phyloP scores from a whole-genome alignment of 192 early-diverging fungal genomes.

The Backusella westeae region DNA sequence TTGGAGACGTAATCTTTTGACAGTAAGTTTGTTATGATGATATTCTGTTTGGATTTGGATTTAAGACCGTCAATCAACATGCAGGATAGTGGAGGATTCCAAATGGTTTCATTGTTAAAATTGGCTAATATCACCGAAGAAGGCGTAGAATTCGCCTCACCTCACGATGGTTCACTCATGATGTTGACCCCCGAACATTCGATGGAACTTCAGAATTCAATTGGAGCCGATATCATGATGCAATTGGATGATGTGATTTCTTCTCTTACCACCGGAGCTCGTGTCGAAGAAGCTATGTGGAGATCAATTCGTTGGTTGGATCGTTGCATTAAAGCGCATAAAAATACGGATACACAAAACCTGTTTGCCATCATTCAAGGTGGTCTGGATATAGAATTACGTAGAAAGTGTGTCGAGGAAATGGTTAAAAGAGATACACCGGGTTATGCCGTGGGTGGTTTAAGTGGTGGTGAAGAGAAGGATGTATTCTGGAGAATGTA shows the following conservation, averaged over 20 bases:
- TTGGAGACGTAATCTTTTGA: slow-evolving; percentile 78
- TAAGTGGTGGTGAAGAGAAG: slow-evolving; percentile 87
- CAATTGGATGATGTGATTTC: slow-evolving; percentile 90
- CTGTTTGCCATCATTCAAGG: slow-evolving; percentile 90
- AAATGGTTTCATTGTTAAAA: slow-evolving; percentile 88
- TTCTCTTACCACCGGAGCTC: slow-evolving; percentile 72
- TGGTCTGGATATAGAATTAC: slow-evolving; percentile 67
- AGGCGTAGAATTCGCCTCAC: slow-evolving; percentile 83
- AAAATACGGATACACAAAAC: slow-evolving; percentile 69
- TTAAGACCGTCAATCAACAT: background rate
- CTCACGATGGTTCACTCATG: slow-evolving; percentile 79
- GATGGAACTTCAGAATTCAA: slow-evolving; percentile 81
- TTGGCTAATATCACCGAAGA: slow-evolving; percentile 81
- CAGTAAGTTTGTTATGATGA: slow-evolving; percentile 31
- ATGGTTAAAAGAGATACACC: slow-evolving; percentile 79
- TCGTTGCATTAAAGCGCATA: slow-evolving; percentile 76
- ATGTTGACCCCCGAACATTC: slow-evolving; percentile 86
- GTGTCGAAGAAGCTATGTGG: slow-evolving; percentile 90
- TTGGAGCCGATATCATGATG: slow-evolving; percentile 91
- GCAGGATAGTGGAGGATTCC: slow-evolving; percentile 79
- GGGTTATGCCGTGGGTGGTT: slow-evolving; percentile 85
- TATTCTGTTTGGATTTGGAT: background rate
- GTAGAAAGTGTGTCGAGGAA: slow-evolving; percentile 72
- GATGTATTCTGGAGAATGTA: slow-evolving; percentile 81
- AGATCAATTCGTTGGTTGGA: slow-evolving; percentile 88